Conservation (phyloP, 257 asterid genomes). For the Ilex asprella region DNA sequence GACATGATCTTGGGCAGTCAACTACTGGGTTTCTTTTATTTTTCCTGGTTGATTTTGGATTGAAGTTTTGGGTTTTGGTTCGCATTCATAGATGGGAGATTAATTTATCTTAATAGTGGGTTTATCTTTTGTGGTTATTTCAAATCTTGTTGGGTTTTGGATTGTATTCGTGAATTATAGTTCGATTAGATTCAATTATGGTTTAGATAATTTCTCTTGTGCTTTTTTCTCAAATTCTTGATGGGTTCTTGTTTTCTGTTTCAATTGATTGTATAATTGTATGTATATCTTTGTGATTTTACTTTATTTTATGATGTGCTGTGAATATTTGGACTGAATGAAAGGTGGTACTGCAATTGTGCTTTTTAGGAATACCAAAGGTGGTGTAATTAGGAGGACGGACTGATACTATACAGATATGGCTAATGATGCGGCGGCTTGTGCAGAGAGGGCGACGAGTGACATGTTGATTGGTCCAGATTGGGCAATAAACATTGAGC, state of each 20-base stretch:
- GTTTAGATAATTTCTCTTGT: background rate
- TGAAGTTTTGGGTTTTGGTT: slow-evolving; percentile 19
- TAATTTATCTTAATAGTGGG: background rate
- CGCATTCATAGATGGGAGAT: slow-evolving; percentile 25
- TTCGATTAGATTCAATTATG: background rate
- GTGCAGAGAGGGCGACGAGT: slow-evolving; percentile 97
- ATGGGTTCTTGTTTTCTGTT: slow-evolving; percentile 2
- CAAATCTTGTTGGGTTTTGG: slow-evolving; percentile 18
- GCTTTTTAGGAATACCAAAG: slow-evolving; percentile 12
- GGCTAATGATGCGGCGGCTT: slow-evolving; percentile 72
- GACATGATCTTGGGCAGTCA: slow-evolving; percentile 33
- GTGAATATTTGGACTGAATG: slow-evolving; percentile 1
- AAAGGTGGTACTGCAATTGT: background rate
- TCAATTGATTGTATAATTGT: background rate
- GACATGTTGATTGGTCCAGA: slow-evolving; percentile 93
- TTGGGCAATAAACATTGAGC: slow-evolving; percentile 95
- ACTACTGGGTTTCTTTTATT: background rate
- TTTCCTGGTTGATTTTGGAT: slow-evolving; percentile 20
- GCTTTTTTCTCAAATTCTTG: background rate
- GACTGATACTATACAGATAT: slow-evolving; percentile 30
- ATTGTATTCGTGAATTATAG: slow-evolving; percentile 16
- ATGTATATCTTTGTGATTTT: background rate
- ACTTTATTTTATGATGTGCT: slow-evolving; percentile 14
- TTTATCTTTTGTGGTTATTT: background rate
- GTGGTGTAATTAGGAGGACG: slow-evolving; percentile 15